These are phyloP conservation scores for Kandelia obovata DNA, from an alignment of 345 rosid species.

Conservation along the genomic window DNA sequence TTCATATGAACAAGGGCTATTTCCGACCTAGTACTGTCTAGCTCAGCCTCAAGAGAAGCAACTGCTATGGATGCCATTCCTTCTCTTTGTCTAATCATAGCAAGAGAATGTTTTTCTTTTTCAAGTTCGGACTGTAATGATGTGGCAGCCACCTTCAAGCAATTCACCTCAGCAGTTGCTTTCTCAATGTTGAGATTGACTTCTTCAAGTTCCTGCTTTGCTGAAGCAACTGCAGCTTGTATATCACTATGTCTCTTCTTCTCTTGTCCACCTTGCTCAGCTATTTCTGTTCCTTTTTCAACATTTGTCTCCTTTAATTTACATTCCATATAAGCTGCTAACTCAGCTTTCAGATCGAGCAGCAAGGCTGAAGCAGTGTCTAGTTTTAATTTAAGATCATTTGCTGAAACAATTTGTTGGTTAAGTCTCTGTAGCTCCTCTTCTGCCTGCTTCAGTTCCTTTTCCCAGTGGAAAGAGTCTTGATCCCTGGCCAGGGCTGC, in stretches of 20 bases:
- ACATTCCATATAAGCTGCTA: slow-evolving; percentile 68
- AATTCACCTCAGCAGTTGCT: slow-evolving; percentile 62
- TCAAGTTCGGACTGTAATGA: slow-evolving; percentile 68
- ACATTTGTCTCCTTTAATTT: slow-evolving; percentile 41
- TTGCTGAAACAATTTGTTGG: slow-evolving; percentile 62
- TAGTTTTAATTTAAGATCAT: slow-evolving; percentile 68
- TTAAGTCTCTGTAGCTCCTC: slow-evolving; percentile 68
- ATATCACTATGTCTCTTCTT: slow-evolving; percentile 44
- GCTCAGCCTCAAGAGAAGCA: slow-evolving; percentile 71
- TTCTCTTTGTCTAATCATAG: slow-evolving; percentile 66
- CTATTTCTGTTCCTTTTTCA: slow-evolving; percentile 25
- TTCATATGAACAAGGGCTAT: slow-evolving; percentile 51
- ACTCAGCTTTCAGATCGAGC: slow-evolving; percentile 72
- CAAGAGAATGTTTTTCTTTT: slow-evolving; percentile 55
- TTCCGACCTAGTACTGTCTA: slow-evolving; percentile 57
- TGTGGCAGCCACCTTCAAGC: slow-evolving; percentile 60
- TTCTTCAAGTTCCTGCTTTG: slow-evolving; percentile 78
- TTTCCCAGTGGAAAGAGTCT: slow-evolving; percentile 79
- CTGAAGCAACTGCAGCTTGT: slow-evolving; percentile 61
- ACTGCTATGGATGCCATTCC: slow-evolving; percentile 79
- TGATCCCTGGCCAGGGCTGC: slow-evolving; percentile 80
- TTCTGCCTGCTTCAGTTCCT: slow-evolving; percentile 76
- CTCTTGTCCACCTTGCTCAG: slow-evolving; percentile 29
- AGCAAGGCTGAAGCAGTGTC: slow-evolving; percentile 65
- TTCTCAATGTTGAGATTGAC: slow-evolving; percentile 74